Percentiles rank a stretch among this genome's conserved stretches.
phyloP scores from a whole-genome alignment of 345 rosid species.

The Dimocarpus longan region DNA sequence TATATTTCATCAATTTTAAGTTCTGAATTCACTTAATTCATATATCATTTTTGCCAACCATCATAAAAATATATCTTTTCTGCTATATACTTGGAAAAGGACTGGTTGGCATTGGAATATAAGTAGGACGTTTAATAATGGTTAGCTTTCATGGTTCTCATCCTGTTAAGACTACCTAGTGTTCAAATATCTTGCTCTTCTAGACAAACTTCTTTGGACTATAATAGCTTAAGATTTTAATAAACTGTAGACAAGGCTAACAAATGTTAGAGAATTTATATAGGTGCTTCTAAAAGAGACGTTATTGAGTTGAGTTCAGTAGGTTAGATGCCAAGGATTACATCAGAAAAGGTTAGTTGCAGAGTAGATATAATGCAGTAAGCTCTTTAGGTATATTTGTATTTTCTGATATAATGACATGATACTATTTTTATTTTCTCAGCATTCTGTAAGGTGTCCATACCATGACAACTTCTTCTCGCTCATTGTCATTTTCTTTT shows the following conservation, averaged over 20 bases:
- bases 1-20: not conserved
- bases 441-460: not conserved
- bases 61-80: not conserved
- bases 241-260: not conserved
- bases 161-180: not conserved
- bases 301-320: not conserved
- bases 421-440: not conserved
- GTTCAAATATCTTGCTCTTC: not conserved
- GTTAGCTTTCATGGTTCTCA: not conserved
- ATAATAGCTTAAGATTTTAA: not conserved
- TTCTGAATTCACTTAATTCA: not conserved
- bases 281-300: not conserved
- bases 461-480: not conserved
- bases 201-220: not conserved
- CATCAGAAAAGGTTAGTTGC: not conserved
- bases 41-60: not conserved
- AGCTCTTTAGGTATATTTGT: not conserved
- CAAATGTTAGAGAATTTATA: not conserved
- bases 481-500: not conserved
- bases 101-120: not conserved
- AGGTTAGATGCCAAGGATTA: not conserved
- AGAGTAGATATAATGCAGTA: not conserved
- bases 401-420: not conserved
- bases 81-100: not conserved
- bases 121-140: not conserved